Percentiles rank a stretch among this genome's conserved stretches.
These are phyloP conservation scores for Choiromyces venosus DNA, from an alignment of 495 filamentous ascomycete genomes.

Conservation along the genomic window DNA sequence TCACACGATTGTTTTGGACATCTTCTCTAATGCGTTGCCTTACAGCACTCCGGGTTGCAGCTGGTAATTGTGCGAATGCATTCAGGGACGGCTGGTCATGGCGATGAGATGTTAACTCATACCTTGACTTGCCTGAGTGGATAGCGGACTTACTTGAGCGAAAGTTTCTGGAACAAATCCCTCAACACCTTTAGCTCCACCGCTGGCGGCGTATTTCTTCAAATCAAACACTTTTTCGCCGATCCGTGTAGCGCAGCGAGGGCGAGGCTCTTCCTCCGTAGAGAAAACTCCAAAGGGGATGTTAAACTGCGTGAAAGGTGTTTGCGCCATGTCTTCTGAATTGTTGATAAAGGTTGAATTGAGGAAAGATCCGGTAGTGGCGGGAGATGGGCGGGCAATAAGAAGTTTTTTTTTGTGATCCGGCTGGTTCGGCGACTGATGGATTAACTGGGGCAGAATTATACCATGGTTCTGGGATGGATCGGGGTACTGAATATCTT, in stretches of 20 bases:
- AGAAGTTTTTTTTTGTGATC: neutral
- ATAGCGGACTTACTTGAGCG: neutral
- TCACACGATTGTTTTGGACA: constrained; percentile 61
- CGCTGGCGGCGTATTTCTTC: constrained; percentile 48
- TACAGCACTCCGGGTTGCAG: constrained; percentile 63
- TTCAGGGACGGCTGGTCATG: constrained; percentile 17
- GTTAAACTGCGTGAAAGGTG: constrained; percentile 70
- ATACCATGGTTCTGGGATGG: neutral
- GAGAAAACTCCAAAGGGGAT: constrained; percentile 80
- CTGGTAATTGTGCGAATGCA: constrained; percentile 71
- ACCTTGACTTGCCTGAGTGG: neutral
- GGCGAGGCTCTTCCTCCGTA: constrained; percentile 63
- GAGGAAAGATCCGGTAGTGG: neutral
- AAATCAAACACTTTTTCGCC: constrained; percentile 51
- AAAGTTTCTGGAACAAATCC: neutral
- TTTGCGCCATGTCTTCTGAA: neutral
- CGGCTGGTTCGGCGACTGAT: neutral
- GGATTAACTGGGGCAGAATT: neutral
- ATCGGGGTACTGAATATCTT: neutral
- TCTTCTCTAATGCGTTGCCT: constrained; percentile 69
- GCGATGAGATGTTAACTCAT: constrained; percentile 43
- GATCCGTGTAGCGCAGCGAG: constrained; percentile 55
- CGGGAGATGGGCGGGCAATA: neutral
- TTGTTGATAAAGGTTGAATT: neutral
- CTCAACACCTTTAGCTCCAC: neutral